Evolutionary conservation across 1,284 basidiomycete species (phyloP).

Genomic region (Ceratobasidium sp.): DNA sequence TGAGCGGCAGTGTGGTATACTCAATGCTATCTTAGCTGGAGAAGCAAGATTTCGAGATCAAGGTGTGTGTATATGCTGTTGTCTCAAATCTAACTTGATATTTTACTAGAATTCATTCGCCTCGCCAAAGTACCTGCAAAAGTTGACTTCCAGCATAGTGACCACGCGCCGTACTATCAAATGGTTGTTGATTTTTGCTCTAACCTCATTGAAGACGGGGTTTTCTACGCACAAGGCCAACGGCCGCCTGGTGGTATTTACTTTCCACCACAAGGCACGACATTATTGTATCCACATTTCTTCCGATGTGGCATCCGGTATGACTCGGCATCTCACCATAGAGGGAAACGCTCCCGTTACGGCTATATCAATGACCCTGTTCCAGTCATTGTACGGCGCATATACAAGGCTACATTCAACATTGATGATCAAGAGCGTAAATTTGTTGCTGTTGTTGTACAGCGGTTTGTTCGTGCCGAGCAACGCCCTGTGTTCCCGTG

Average conservation of each 20-base stretch:
- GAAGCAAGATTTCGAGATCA: neutral
- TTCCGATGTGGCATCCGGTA: neutral
- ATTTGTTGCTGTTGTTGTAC: neutral
- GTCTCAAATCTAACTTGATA: neutral
- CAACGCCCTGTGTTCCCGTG: neutral
- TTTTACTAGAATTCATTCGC: neutral
- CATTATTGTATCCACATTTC: neutral
- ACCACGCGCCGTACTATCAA: neutral
- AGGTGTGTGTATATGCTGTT: neutral
- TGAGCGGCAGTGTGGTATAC: slow-evolving; percentile 7
- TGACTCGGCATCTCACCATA: neutral
- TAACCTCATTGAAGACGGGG: neutral
- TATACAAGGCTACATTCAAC: neutral
- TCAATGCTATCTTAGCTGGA: neutral
- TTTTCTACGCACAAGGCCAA: neutral
- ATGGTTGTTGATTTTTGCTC: neutral
- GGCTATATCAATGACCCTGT: neutral
- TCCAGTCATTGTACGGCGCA: neutral
- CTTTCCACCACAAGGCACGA: neutral
- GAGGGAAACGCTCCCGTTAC: neutral
- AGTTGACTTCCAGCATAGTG: neutral
- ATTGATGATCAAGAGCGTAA: neutral
- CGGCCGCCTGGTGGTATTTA: neutral
- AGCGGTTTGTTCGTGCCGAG: neutral
- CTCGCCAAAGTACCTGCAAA: neutral